Base-by-base conservation (phyloP, 306 rosid species). In the Trichosanthes cucumerina region DNA sequence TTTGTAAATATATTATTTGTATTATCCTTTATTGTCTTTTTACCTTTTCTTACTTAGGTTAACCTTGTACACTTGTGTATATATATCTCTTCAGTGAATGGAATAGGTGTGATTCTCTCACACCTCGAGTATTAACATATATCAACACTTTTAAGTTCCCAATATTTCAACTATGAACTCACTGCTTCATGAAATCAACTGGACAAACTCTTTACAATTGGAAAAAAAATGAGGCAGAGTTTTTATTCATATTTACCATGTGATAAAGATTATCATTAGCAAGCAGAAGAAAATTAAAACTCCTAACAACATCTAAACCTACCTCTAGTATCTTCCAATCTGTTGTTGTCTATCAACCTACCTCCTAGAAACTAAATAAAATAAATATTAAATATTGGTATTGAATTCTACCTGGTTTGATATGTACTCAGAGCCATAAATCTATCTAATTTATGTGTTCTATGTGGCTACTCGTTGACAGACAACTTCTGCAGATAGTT, bases 401-500 rank as follows among this genome's bases (percentile, higher is more conserved):
- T 41, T 10, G 24, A 21, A 69, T 13, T 43, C 54, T 43, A 15
- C n/a, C 58, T 47, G 47, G 39, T 24, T 70, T 24, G 57, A 26
- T 46, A 43, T 72, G 77, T 47, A 72, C 77, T 47, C 15, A 46
- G 19, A 47, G 41, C 41, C 53, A 46, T 47, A 13, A 16, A 68
- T 70, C 76, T 70, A 44, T 44, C 76, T 70, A 43, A 43, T 70
- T 39, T 41, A 70, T 21, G 13, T 3, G 56, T 43, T 44, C 19
- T 70, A 23, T 70, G 18, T 80, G 41, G 69, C 72, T 60, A 15
- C 11, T 5, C 86, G 82, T 64, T 85, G 54, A 43, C 97, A 92
- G 9, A 88, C 76, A 36, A 92, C 95, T 87, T 92, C 97, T 46
- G 90, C 93, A 28, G 89, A 88, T 54, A 90, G 70, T 75, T 80